Base-by-base conservation (phyloP, 164 flowering plant species). In the Vitis riparia region DNA sequence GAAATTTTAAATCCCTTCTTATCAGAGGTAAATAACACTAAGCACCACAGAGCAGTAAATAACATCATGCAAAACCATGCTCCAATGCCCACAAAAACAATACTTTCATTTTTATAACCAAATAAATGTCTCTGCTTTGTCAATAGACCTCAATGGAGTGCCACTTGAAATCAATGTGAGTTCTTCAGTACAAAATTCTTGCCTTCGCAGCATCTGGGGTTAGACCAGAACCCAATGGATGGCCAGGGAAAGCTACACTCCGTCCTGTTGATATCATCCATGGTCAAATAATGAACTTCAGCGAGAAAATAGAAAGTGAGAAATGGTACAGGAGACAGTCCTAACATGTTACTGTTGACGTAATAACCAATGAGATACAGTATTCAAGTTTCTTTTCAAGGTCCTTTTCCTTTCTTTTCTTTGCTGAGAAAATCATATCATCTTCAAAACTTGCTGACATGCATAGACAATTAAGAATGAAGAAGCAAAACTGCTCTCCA, bases 191-290 rank as follows among this genome's bases (percentile, higher is more conserved):
- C 67, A 67, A 78, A 71, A 76, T 73, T 81, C 97, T 89, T 90
- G 86, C 99, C 98, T 93, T 82, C 61, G 99, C 99, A 77, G 98
- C 98, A 80, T 89, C 77, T 58, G 85, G 73, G 63, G 97, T 89
- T 48, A 95, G 84, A 78, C 99, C 99, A 80, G 89, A 83, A 69
- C 99, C 99, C 86, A 95, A 75, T 59, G 97, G 80, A 84, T 93
- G 97, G 48, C 98, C 99, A 69, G 99, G 99, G 78, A 93, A 93
- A 79, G 99, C 98, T 72, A 95, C 99, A 87, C 99, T 95, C 74
- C 97, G 79, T 75, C 99, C 99, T 95, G 92, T 85, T 71, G 52
- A 66, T 44, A 55, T 52, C 16, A 66, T 58, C 47, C 48, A 49
- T 30, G 17, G 12, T 59, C 59, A 62, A 71, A 44, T 50, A 27